These are phyloP conservation scores for Diversispora epigaea DNA, from an alignment of 192 early-diverging fungal species.

Conservation along the genomic window DNA sequence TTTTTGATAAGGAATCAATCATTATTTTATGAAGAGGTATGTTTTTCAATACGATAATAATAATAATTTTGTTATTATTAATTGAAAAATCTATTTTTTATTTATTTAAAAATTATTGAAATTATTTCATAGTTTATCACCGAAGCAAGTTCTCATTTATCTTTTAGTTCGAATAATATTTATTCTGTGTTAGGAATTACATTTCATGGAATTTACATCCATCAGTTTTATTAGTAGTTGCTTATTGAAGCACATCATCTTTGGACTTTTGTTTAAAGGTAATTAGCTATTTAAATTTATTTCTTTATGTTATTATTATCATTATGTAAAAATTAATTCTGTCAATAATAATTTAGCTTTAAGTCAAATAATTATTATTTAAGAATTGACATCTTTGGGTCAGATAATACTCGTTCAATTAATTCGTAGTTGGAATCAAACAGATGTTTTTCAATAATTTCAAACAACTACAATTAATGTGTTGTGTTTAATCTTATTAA, in stretches of 20 bases:
- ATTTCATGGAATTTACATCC: slow-evolving; percentile 38
- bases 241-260: slow-evolving; percentile 54
- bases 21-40: slow-evolving; percentile 13
- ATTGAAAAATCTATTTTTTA: not conserved
- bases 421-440: slow-evolving; percentile 49
- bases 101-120: no score
- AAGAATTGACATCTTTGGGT: slow-evolving; percentile 15
- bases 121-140: slow-evolving; percentile 42
- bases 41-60: not conserved
- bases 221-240: slow-evolving; percentile 34
- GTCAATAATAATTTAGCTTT: not conserved
- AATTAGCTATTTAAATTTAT: no score
- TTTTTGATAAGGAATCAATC: not conserved
- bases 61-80: not conserved
- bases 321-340: not conserved
- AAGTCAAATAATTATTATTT: not conserved
- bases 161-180: slow-evolving; percentile 41
- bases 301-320: no score
- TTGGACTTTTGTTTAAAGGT: slow-evolving; percentile 46
- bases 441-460: slow-evolving; percentile 33
- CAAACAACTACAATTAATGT: no score
- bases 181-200: slow-evolving; percentile 38
- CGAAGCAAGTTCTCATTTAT: slow-evolving; percentile 39
- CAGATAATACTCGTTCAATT: slow-evolving; percentile 45
- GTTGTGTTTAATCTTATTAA: slow-evolving; percentile 5